Evolutionary conservation across 2,329 filamentous ascomycete species (phyloP).

Genomic region (Aspergillus niger): DNA sequence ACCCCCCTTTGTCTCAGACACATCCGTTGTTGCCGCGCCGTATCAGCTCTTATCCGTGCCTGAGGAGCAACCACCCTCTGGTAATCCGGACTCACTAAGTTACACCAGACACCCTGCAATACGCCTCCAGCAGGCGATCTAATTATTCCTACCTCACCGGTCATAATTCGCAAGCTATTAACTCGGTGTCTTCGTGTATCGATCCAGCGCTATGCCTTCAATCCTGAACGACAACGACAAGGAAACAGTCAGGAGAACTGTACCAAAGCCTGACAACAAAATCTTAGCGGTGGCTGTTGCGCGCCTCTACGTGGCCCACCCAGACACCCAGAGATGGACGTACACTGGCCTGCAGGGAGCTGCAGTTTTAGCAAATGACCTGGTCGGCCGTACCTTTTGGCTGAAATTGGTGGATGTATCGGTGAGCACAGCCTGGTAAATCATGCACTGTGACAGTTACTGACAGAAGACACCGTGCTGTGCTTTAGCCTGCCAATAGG

Average conservation of each 20-base stretch:
- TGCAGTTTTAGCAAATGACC: constrained; percentile 85
- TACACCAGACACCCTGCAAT: constrained; percentile 20
- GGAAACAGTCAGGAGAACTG: constrained; percentile 90
- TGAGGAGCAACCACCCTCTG: constrained; percentile 14
- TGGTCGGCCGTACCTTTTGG: constrained; percentile 96
- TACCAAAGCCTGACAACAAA: constrained; percentile 94
- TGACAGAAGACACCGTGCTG: constrained; percentile 4
- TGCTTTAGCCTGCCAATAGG: constrained; percentile 66
- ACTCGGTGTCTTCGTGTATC: constrained; percentile 6
- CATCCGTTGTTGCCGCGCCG: constrained; percentile 13
- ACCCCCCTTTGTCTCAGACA: constrained; percentile 1
- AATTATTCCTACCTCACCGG: constrained; percentile 1
- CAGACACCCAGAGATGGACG: constrained; percentile 82
- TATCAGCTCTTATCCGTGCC: constrained; percentile 19
- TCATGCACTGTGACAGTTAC: constrained; percentile 13
- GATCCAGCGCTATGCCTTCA: constrained; percentile 52
- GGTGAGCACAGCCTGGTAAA: constrained; percentile 57
- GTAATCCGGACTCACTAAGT: constrained; percentile 5
- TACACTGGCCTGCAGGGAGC: constrained; percentile 94
- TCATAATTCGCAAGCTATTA: constrained; percentile 8
- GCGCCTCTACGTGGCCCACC: constrained; percentile 89
- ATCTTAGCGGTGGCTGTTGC: constrained; percentile 95
- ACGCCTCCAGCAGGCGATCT: constrained; percentile 14
- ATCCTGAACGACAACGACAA: constrained; percentile 91
- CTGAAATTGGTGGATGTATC: constrained; percentile 96